A percentile compares a stretch with the other conserved stretches of the same genome.
phyloP scores from a whole-genome alignment of 176 grass and related monocot species.

The Avena eriantha region DNA sequence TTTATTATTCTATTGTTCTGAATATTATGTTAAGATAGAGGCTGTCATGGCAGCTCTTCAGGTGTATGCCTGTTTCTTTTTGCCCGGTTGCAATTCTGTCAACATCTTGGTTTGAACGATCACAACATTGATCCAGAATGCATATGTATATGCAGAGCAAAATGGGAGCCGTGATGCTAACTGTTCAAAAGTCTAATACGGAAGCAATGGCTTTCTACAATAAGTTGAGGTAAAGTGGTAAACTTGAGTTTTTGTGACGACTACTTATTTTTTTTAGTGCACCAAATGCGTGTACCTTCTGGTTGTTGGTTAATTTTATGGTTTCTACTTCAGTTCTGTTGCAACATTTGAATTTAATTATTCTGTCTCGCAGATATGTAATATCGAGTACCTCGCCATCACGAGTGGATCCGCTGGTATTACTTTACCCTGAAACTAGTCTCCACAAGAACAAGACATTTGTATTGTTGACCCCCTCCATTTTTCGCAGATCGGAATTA shows the following conservation, averaged over 20 bases:
- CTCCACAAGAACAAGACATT: constrained; percentile 19
- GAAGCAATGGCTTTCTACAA: constrained; percentile 76
- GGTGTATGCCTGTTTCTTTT: constrained; percentile 24
- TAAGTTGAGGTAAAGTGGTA: constrained; percentile 62
- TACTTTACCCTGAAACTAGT: neutral
- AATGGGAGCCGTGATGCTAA: constrained; percentile 86
- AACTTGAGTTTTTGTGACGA: constrained; percentile 17
- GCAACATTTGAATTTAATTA: neutral
- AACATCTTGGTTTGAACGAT: constrained; percentile 29
- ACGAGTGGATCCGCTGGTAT: constrained; percentile 74
- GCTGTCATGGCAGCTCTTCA: neutral
- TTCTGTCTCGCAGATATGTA: constrained; percentile 63
- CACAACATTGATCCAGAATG: neutral
- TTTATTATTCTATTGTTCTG: neutral
- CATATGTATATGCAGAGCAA: constrained; percentile 57
- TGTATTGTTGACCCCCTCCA: neutral
- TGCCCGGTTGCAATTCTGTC: neutral
- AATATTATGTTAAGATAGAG: constrained; percentile 6
- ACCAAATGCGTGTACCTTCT: neutral
- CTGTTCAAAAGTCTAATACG: constrained; percentile 83
- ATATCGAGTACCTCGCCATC: constrained; percentile 87
- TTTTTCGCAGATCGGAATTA: constrained; percentile 60
- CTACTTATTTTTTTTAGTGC: neutral
- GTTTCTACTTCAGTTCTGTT: neutral
- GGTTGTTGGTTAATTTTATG: constrained; percentile 17